phyloP scores from a whole-genome alignment of 805 yeast genomes.

The Vanderwaltozyma tropicalis region DNA sequence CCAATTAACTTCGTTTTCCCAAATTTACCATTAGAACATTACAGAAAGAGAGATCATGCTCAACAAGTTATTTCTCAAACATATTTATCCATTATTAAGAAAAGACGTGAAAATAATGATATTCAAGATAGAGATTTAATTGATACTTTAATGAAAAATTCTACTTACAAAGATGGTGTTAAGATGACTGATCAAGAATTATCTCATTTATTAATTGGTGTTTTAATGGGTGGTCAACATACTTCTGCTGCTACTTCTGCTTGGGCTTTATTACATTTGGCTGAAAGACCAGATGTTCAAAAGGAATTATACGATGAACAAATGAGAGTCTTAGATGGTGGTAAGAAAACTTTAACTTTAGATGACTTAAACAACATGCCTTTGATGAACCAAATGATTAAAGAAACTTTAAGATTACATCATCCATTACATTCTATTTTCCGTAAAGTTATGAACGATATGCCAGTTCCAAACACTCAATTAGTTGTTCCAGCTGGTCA shows the following conservation, averaged over 20 bases:
- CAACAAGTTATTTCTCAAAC: constrained; percentile 72
- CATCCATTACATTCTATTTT: constrained; percentile 93
- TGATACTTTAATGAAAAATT: constrained; percentile 72
- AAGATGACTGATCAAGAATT: constrained; percentile 92
- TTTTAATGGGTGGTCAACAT: constrained; percentile 98
- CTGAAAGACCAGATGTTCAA: constrained; percentile 77
- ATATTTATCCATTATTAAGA: constrained; percentile 65
- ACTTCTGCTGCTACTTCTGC: constrained; percentile 94
- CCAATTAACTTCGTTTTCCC: constrained; percentile 95
- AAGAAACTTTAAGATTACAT: constrained; percentile 91
- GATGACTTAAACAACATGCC: constrained; percentile 79
- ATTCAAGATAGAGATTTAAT: constrained; percentile 79
- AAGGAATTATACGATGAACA: constrained; percentile 74
- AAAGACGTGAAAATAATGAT: constrained; percentile 69
- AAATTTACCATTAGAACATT: constrained; percentile 77
- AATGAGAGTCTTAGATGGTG: constrained; percentile 45
- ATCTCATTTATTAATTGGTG: constrained; percentile 87
- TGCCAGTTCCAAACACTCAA: constrained; percentile 68
- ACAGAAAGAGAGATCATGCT: constrained; percentile 78
- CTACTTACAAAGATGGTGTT: constrained; percentile 87
- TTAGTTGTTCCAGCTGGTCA: constrained; percentile 85
- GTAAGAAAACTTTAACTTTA: constrained; percentile 54
- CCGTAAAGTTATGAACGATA: constrained; percentile 74
- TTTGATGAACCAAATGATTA: constrained; percentile 69
- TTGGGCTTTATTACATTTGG: constrained; percentile 87